Evolutionary conservation across 2,329 filamentous ascomycete species (phyloP).

Genomic region (Proliferodiscus dingleyae): DNA sequence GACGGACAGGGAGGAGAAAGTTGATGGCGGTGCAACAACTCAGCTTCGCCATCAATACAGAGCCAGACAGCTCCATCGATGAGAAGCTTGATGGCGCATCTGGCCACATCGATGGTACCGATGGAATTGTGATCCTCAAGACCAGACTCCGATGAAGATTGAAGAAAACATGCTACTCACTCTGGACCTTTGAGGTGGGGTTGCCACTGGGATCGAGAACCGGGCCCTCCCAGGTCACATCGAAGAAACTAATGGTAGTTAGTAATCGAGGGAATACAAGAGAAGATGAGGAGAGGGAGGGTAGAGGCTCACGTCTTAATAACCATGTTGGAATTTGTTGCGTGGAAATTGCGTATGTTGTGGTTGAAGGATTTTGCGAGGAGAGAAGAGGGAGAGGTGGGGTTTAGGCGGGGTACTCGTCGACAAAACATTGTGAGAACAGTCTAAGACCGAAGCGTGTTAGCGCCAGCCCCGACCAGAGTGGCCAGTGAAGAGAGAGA

Average conservation of each 20-base stretch:
- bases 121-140: constrained; percentile 1
- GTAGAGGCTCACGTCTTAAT: constrained; percentile 58
- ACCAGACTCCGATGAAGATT: constrained; percentile 2
- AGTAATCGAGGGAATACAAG: constrained; percentile 14
- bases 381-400: constrained; percentile 38
- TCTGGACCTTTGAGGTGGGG: constrained; percentile 50
- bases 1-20: constrained; percentile 15
- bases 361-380: constrained; percentile 34
- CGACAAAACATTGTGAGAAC: constrained; percentile 12
- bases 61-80: not conserved
- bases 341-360: constrained; percentile 48
- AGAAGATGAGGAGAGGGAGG: constrained; percentile 10
- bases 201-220: constrained; percentile 56
- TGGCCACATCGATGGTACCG: not conserved
- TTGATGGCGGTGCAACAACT: constrained; percentile 17
- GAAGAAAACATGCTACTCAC: constrained; percentile 43
- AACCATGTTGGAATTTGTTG: constrained; percentile 69
- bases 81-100: not conserved
- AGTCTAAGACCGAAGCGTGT: constrained; percentile 11
- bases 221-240: constrained; percentile 68
- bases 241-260: constrained; percentile 57
- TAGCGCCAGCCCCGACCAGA: constrained; percentile 2
- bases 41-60: constrained; percentile 2
- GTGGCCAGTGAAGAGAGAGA: not conserved
- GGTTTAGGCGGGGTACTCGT: constrained; percentile 29